phyloP scores from a whole-genome alignment of 73 alveolate species.

The Symbiodinium natans region DNA sequence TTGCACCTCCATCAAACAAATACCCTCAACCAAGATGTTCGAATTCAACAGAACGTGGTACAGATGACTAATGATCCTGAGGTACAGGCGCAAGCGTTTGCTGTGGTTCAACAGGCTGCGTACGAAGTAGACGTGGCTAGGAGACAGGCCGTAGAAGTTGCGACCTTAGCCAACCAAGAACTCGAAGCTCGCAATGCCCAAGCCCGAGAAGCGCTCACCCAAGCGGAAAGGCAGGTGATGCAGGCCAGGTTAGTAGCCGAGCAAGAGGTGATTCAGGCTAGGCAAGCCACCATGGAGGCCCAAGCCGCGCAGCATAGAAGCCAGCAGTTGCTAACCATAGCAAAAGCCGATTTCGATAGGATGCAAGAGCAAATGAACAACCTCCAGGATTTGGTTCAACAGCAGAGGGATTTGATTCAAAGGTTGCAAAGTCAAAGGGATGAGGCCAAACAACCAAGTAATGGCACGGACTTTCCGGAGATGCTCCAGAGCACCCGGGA shows the following conservation, averaged over 20 bases:
- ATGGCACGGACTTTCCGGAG: neutral
- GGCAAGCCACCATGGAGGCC: neutral
- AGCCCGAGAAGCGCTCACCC: slow-evolving; percentile 6
- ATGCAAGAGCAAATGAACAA: neutral
- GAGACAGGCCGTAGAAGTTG: neutral
- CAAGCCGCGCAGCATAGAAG: slow-evolving; percentile 3
- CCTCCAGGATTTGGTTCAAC: neutral
- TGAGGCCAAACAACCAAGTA: neutral
- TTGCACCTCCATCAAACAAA: neutral
- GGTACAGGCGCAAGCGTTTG: neutral
- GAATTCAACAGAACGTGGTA: neutral
- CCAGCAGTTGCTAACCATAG: neutral
- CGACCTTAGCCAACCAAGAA: neutral
- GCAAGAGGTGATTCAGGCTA: neutral
- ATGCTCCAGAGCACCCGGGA: neutral
- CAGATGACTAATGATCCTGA: neutral
- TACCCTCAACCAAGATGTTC: neutral
- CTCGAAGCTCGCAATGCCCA: neutral
- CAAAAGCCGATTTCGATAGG: neutral
- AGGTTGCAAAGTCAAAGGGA: neutral
- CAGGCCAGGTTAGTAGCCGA: slow-evolving; percentile 1
- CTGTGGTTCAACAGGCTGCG: neutral
- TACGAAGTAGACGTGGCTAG: neutral
- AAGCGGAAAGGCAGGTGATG: neutral
- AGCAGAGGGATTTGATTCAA: neutral